Conservation (phyloP, 192 early-diverging fungal species). For the Entomortierella lignicola region DNA sequence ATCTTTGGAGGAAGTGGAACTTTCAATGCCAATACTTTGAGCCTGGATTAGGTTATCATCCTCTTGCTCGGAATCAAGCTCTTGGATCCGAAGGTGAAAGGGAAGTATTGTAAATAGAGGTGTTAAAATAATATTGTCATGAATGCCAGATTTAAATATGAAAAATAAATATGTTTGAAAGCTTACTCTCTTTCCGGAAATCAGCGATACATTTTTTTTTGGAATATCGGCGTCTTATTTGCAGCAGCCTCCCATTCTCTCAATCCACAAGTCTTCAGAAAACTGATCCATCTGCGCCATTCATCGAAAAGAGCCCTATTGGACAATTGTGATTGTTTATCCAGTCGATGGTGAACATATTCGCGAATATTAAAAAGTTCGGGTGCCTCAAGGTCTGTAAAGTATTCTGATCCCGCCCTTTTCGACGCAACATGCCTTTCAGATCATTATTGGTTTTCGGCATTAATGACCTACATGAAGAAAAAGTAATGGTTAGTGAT, state of each 20-base stretch:
- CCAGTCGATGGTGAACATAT: not conserved
- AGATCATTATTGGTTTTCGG: not conserved
- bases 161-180: not conserved
- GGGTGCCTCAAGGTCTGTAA: not conserved
- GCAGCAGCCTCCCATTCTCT: not conserved
- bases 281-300: not conserved
- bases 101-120: not conserved
- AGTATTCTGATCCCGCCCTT: not conserved
- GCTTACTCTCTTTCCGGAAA: not conserved
- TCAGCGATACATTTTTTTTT: conserved; percentile 1
- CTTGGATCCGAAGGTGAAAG: not conserved
- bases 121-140: too few species aligned
- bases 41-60: not conserved
- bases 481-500: conserved; percentile 2
- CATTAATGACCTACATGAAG: not conserved
- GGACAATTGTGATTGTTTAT: not conserved
- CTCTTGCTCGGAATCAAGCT: not conserved
- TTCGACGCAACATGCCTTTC: not conserved
- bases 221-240: not conserved
- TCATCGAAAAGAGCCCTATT: not conserved
- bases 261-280: conserved; percentile 4
- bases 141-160: not conserved
- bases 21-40: not conserved
- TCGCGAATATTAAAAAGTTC: not conserved
- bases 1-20: not conserved